Evolutionary conservation across 1,284 basidiomycete genomes (phyloP).

Genomic region (Fereydounia khargensis): DNA sequence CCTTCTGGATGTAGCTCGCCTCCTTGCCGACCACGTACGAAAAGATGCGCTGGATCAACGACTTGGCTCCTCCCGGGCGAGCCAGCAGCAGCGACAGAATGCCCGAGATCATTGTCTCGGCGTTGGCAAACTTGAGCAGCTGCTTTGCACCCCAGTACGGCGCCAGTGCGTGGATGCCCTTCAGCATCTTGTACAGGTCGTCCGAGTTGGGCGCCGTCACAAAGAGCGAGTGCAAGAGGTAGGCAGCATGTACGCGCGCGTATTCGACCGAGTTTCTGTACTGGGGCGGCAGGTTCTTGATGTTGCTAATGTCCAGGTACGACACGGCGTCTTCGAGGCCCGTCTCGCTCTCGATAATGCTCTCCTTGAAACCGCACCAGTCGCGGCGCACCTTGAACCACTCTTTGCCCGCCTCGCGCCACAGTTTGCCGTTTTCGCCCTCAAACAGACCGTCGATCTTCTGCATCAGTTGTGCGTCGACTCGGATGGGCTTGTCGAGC

Average conservation of each 20-base stretch:
- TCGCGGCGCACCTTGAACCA: constrained; percentile 31
- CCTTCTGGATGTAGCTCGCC: constrained; percentile 42
- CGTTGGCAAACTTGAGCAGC: constrained; percentile 51
- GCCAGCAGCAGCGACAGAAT: constrained; percentile 52
- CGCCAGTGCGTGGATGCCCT: constrained; percentile 48
- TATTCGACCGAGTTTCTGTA: constrained; percentile 52
- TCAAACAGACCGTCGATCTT: constrained; percentile 45
- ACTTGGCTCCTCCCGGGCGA: constrained; percentile 52
- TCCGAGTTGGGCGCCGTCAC: constrained; percentile 49
- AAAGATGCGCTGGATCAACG: constrained; percentile 52
- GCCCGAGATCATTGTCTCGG: constrained; percentile 50
- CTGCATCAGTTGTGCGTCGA: constrained; percentile 30
- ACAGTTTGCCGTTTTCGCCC: constrained; percentile 32
- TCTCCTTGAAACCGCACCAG: constrained; percentile 51
- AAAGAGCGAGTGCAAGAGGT: constrained; percentile 49
- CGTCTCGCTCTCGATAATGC: constrained; percentile 51
- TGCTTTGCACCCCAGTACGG: constrained; percentile 57
- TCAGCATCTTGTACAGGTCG: constrained; percentile 47
- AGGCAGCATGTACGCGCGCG: constrained; percentile 47
- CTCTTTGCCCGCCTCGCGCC: constrained; percentile 46
- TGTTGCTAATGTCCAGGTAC: constrained; percentile 44
- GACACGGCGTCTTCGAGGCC: constrained; percentile 47
- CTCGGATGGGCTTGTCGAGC: constrained; percentile 44
- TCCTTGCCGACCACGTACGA: constrained; percentile 46
- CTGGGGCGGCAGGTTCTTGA: constrained; percentile 47